Evolutionary conservation across 164 flowering plant genomes (phyloP), one percentile per base, ranked within the genome.

Genomic region (Buxus sempervirens): DNA sequence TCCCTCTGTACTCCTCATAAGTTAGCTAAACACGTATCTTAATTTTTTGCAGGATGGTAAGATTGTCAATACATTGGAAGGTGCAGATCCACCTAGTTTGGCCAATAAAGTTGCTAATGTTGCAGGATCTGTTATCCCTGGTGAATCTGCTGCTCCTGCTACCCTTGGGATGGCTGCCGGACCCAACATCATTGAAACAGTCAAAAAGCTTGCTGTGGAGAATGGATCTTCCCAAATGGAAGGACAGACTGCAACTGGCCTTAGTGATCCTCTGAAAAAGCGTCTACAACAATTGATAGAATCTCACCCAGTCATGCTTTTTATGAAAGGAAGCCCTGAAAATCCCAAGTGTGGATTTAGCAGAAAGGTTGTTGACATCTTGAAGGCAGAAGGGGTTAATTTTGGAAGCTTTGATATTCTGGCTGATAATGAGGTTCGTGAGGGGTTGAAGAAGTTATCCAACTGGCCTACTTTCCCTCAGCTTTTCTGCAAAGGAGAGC

Each of bases 401-500:
- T 95, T 92, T 70, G 98, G 95, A 70, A 88, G 79, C 74, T 95
- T 95, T 72, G 96, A 95, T 72, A 95, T 95, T 45, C 80, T 95
- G 4, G 57, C 82, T 0, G 94, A 95, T 78, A 79, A 81, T 57
- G 90, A 87, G 36, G 91, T 95, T 66, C 90, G 98, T 60, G 98
- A 92, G 68, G 96, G 97, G 8, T 78, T 90, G 81, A 95, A 93
- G 77, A 85, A 82, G 74, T 84, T 82, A 59, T 85, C 94, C 36
- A 92, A 93, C 72, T 95, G 98, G 97, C 98, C 97, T 28, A 95
- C 98, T 8, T 92, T 74, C 75, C 98, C 99, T 78, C 99, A 95
- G 73, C 93, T 92, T 20, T 92, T 85, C 66, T 89, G 89, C 85
- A 92, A 89, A 69, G 95, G 98, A 60, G 97, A 95, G 70, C 89